Evolutionary conservation across 306 rosid genomes (phyloP), one percentile per base, ranked within the genome.

Genomic region (Psophocarpus tetragonolobus): DNA sequence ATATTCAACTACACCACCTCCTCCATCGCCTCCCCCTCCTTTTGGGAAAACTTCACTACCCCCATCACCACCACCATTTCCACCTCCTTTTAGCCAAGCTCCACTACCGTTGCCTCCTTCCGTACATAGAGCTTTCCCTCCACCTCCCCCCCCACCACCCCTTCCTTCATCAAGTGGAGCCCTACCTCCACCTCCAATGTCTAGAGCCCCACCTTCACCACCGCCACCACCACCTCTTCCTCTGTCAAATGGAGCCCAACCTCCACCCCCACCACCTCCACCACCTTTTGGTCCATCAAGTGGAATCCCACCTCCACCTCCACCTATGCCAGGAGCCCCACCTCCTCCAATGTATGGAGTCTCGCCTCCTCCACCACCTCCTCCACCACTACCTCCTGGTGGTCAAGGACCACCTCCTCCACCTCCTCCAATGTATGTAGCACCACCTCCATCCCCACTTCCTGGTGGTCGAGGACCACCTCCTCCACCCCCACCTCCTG

Each of bases 351-450:
- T 29, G 33, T 9, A 3, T 14, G 61, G 82, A 30, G 70, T 61
- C 1, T 76, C 76, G 7, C 81, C 89, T 21, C 87, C 90, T 1
- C 87, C 83, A 0, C 86, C 88, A 3, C 84, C 82, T 32, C 78
- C 71, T 29, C 90, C 84, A 7, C 87, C 90, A 2, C 88, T 82
- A 15, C 71, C 78, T 27, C 12, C 0, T 0, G 7, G 74, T 0
- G 72, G 79, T n/a, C 88, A 75, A 32, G 90, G 76, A 8, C 80
- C 91, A 23, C 87, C 93, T n/a, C 92, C 93, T 0, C 90, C 84
- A 6, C 89, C 93, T 8, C 87, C 88, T 18, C 86, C 78, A 0
- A 86, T 83, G 15, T 13, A 42, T 42, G 61, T 72, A 67, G 24
- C 77, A 6, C 44, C 73, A 10, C 74, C 75, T 2, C 70, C 87